Evolutionary conservation across 805 yeast genomes (phyloP).

Genomic region (Sungouiozyma ichnusensis): DNA sequence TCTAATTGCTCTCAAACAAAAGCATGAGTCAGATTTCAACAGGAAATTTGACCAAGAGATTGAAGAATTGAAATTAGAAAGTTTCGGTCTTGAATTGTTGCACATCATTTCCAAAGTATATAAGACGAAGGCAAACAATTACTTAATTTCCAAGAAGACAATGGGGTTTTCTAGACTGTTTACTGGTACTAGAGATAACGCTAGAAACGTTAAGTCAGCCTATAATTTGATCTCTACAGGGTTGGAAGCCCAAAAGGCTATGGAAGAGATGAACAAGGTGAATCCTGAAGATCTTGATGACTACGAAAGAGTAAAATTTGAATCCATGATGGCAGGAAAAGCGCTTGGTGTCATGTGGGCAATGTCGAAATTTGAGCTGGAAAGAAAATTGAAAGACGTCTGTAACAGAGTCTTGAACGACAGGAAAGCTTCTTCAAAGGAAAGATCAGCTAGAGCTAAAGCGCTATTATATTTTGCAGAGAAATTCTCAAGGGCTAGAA

Average conservation of each 20-base stretch:
- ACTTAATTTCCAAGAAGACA: constrained; percentile 64
- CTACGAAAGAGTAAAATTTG: constrained; percentile 65
- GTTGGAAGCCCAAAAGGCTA: constrained; percentile 71
- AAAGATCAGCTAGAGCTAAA: constrained; percentile 65
- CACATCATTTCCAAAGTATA: constrained; percentile 78
- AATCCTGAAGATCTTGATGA: constrained; percentile 50
- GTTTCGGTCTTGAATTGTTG: constrained; percentile 84
- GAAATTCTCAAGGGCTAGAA: constrained; percentile 51
- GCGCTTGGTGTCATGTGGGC: constrained; percentile 93
- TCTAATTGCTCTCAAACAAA: constrained; percentile 35
- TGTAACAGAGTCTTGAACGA: constrained; percentile 72
- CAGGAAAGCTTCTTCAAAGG: constrained; percentile 45
- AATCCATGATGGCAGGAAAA: constrained; percentile 75
- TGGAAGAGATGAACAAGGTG: constrained; percentile 64
- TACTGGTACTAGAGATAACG: constrained; percentile 74
- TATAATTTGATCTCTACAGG: constrained; percentile 76
- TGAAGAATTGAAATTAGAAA: constrained; percentile 82
- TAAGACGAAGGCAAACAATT: constrained; percentile 61
- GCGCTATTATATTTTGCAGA: constrained; percentile 67
- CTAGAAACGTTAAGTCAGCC: constrained; percentile 72
- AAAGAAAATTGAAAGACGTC: constrained; percentile 67
- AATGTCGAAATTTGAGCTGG: constrained; percentile 79
- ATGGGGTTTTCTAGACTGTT: constrained; percentile 81
- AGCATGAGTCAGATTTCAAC: constrained; percentile 41
- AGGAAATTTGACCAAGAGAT: constrained; percentile 48